Evolutionary conservation across 1,284 basidiomycete species (phyloP).

Genomic region (Heterobasidion occidentale): DNA sequence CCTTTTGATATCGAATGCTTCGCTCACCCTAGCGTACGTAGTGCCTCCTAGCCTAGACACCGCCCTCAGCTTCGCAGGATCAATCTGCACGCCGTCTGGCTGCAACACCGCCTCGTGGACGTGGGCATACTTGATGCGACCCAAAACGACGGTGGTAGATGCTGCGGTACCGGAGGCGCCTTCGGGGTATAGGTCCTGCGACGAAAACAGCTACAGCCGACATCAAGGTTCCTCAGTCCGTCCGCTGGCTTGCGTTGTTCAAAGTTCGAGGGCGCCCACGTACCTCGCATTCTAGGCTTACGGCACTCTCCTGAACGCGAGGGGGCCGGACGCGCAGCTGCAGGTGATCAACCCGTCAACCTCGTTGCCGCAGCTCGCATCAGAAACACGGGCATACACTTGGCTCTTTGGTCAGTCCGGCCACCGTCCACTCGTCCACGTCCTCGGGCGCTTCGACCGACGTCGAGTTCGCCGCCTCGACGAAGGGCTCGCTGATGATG

Average conservation of each 20-base stretch:
- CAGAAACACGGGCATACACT: constrained; percentile 37
- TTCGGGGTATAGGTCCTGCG: constrained; percentile 43
- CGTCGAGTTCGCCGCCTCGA: constrained; percentile 62
- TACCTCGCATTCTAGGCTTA: constrained; percentile 69
- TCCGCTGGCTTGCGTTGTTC: too few relatives aligned
- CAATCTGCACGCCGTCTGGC: constrained; percentile 41
- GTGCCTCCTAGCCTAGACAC: constrained; percentile 60
- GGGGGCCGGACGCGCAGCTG: constrained; percentile 44
- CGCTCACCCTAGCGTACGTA: constrained; percentile 45
- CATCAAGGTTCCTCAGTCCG: not conserved
- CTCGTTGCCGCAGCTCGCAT: not conserved
- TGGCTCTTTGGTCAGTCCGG: constrained; percentile 52
- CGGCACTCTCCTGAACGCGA: constrained; percentile 63
- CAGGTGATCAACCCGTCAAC: not conserved
- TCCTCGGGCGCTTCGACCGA: constrained; percentile 55
- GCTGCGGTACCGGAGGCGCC: constrained; percentile 22
- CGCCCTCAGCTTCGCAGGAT: constrained; percentile 52
- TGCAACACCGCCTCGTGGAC: constrained; percentile 44
- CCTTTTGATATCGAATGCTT: constrained; percentile 50
- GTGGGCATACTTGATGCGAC: constrained; percentile 58
- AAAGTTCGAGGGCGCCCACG: constrained; percentile 7
- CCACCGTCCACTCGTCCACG: constrained; percentile 61
- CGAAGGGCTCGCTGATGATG: constrained; percentile 64
- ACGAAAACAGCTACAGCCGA: constrained; percentile 38
- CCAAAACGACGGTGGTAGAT: constrained; percentile 50